A percentile compares a stretch with the other conserved stretches of the same genome.
These are phyloP conservation scores for Trichosanthes truncata DNA, from an alignment of 306 rosid species.

Conservation along the genomic window DNA sequence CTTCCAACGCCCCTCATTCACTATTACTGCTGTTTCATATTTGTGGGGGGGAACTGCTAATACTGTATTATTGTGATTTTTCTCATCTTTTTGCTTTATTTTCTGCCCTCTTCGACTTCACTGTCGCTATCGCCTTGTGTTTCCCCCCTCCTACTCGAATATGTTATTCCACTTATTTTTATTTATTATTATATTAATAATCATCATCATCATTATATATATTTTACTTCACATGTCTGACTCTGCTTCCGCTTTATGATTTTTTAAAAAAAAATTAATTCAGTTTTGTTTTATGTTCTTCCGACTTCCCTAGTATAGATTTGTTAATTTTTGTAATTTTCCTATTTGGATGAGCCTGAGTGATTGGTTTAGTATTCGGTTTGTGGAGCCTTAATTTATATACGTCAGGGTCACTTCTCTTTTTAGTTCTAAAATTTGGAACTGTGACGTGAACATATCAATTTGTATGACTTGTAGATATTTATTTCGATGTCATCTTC, in stretches of 20 bases:
- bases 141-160: neutral
- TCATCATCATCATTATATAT: neutral
- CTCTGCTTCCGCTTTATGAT: neutral
- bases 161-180: neutral
- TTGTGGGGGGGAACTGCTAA: neutral
- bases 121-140: neutral
- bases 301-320: too few species aligned
- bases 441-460: neutral
- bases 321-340: too few species aligned
- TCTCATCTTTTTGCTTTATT: neutral
- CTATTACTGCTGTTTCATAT: neutral
- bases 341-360: neutral
- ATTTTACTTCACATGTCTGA: neutral
- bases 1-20: neutral
- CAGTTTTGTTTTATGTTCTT: too few species aligned
- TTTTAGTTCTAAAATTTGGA: too few species aligned
- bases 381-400: too few species aligned
- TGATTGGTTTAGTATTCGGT: too few species aligned
- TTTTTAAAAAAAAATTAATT: neutral
- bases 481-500: neutral
- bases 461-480: neutral
- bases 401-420: neutral
- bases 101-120: neutral
- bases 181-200: neutral
- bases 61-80: neutral